These are phyloP conservation scores for Podaxis pistillaris DNA, from an alignment of 768 basidiomycete genomes.

Conservation along the genomic window DNA sequence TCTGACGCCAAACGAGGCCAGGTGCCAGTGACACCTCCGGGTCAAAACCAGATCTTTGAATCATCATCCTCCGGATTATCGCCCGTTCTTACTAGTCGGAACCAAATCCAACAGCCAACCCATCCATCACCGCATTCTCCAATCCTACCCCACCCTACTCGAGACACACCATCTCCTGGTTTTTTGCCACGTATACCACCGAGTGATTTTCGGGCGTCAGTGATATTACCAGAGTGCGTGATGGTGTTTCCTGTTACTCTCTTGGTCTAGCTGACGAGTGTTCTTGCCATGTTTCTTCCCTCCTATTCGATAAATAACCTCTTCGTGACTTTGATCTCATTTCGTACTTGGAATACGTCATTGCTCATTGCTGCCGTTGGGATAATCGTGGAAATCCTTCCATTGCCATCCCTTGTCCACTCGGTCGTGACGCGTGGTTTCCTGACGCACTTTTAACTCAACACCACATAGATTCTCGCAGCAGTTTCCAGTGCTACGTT, in stretches of 20 bases:
- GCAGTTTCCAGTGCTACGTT: conserved; percentile 76
- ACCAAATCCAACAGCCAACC: not conserved
- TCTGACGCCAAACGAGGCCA: conserved; percentile 64
- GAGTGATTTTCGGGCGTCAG: conserved; percentile 82
- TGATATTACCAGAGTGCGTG: conserved; percentile 82
- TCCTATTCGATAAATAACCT: conserved; percentile 2
- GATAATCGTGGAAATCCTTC: conserved; percentile 7
- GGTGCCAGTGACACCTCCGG: conserved; percentile 27
- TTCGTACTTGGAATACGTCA: conserved; percentile 11
- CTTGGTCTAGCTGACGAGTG: not conserved
- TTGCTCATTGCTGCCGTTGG: conserved; percentile 14
- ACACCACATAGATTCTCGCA: conserved; percentile 60
- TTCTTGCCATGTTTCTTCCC: not conserved
- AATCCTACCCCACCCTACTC: conserved; percentile 17
- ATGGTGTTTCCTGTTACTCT: conserved; percentile 24
- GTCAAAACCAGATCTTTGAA: conserved; percentile 28
- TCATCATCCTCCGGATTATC: not conserved
- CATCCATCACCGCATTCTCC: not conserved
- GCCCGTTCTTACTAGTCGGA: not conserved
- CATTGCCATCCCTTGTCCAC: conserved; percentile 13
- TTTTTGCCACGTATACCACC: conserved; percentile 59
- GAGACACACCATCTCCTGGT: conserved; percentile 1
- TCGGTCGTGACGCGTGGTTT: conserved; percentile 4
- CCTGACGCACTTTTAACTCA: not conserved
- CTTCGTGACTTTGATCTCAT: conserved; percentile 12